These are phyloP conservation scores for Triticum urartu DNA, from an alignment of 176 grass and related monocot genomes.

Conservation along the genomic window DNA sequence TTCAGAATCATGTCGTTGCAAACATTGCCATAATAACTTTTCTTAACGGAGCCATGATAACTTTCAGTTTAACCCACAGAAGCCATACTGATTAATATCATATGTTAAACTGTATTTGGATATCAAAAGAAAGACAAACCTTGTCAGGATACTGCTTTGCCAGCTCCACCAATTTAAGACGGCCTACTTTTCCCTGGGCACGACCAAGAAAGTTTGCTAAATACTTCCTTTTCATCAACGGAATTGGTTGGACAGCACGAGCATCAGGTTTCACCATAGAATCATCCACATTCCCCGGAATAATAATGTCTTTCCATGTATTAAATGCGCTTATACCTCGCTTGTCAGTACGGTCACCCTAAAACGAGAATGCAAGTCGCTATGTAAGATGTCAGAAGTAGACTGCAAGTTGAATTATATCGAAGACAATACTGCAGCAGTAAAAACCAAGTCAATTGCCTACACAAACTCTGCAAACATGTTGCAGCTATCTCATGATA, in stretches of 20 bases:
- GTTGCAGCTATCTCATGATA: not conserved
- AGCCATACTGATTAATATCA: not conserved
- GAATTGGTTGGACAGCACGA: constrained; percentile 59
- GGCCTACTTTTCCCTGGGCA: constrained; percentile 78
- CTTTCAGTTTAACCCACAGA: not conserved
- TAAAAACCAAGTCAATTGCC: not conserved
- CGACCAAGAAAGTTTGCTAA: constrained; percentile 92
- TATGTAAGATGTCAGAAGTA: constrained; percentile 5
- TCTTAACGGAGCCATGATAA: too few species aligned
- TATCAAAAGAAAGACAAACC: constrained; percentile 46
- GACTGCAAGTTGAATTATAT: not conserved
- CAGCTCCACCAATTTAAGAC: constrained; percentile 74
- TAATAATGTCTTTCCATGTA: constrained; percentile 97
- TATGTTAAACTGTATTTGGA: constrained; percentile 14
- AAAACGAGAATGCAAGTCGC: constrained; percentile 25
- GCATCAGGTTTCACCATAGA: constrained; percentile 69
- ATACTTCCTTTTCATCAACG: constrained; percentile 74
- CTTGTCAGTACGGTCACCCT: constrained; percentile 96
- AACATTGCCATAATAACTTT: not conserved
- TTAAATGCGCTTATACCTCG: constrained; percentile 86
- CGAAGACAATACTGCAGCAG: not conserved
- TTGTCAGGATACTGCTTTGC: constrained; percentile 95
- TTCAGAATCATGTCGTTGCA: not conserved
- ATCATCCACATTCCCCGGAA: constrained; percentile 94
- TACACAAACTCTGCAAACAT: not conserved